Evolutionary conservation across 345 rosid species (phyloP).

Genomic region (Mercurialis annua): DNA sequence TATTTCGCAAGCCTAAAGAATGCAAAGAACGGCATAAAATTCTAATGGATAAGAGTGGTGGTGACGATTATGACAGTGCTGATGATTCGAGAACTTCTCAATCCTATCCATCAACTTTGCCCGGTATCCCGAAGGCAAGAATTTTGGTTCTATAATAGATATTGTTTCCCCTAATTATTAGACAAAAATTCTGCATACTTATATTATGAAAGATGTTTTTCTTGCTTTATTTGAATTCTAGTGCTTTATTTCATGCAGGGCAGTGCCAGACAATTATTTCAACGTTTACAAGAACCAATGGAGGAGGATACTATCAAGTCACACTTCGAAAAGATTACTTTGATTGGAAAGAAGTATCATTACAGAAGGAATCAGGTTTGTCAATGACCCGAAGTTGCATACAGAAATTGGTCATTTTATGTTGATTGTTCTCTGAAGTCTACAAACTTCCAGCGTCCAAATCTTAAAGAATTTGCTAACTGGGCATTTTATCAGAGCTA

Average conservation of each 20-base stretch:
- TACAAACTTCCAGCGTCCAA: background rate
- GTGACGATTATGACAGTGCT: conserved; percentile 98
- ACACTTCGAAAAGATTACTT: conserved; percentile 90
- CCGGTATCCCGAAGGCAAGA: conserved; percentile 96
- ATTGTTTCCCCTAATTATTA: background rate
- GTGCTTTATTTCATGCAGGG: conserved; percentile 60
- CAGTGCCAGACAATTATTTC: conserved; percentile 97
- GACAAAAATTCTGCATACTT: background rate
- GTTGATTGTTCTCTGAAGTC: conserved; percentile 13
- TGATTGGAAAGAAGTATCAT: conserved; percentile 72
- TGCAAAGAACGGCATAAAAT: conserved; percentile 97
- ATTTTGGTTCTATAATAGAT: conserved; percentile 1
- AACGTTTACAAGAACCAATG: conserved; percentile 93
- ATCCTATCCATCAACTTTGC: conserved; percentile 97
- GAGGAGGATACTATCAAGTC: conserved; percentile 91
- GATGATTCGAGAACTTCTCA: conserved; percentile 98
- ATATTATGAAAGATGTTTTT: background rate
- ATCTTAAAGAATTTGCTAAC: background rate
- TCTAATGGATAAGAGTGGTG: conserved; percentile 79
- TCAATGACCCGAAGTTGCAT: conserved; percentile 8
- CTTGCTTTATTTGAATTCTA: conserved; percentile 11
- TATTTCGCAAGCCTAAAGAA: conserved; percentile 80
- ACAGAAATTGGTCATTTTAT: conserved; percentile 4
- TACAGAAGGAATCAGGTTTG: conserved; percentile 67
- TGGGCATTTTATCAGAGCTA: background rate